phyloP scores from a whole-genome alignment of 495 filamentous ascomycete species.

The Extremus antarcticus region DNA sequence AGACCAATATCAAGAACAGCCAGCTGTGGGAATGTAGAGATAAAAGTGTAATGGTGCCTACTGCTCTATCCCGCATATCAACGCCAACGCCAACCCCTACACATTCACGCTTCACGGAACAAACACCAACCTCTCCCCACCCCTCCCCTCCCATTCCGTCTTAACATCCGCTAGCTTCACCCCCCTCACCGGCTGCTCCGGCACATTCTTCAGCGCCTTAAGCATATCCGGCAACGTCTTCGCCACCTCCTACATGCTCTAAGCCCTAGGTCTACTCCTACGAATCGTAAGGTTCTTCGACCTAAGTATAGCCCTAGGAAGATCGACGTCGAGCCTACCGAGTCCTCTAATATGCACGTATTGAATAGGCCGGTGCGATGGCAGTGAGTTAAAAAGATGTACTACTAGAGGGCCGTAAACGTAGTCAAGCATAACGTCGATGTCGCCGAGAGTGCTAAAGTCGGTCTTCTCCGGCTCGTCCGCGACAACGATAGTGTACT shows the following conservation, averaged over 20 bases:
- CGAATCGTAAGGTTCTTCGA: constrained; percentile 22
- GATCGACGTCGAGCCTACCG: constrained; percentile 2
- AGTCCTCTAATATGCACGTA: constrained; percentile 25
- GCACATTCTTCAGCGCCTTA: constrained; percentile 12
- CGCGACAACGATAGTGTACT: constrained; percentile 29
- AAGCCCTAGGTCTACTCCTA: constrained; percentile 23
- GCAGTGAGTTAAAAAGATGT: constrained; percentile 13
- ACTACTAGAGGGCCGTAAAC: constrained; percentile 20
- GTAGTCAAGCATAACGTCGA: constrained; percentile 28
- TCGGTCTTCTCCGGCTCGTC: constrained; percentile 32
- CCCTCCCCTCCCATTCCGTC: constrained; percentile 17
- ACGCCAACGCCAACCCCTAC: too few relatives aligned
- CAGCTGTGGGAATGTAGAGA: too few relatives aligned
- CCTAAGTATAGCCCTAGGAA: constrained; percentile 20
- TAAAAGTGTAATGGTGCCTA: too few relatives aligned
- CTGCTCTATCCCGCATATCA: too few relatives aligned
- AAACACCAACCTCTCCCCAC: constrained; percentile 13
- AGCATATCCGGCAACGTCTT: constrained; percentile 20
- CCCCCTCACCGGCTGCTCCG: constrained; percentile 15
- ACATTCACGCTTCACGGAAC: too few relatives aligned
- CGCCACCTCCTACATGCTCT: constrained; percentile 18
- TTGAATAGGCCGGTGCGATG: constrained; percentile 9
- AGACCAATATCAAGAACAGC: too few relatives aligned
- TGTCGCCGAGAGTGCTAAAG: constrained; percentile 25
- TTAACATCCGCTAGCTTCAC: constrained; percentile 23